Evolutionary conservation across 805 yeast genomes (phyloP).

Genomic region (Pichia rugopelliculosa): DNA sequence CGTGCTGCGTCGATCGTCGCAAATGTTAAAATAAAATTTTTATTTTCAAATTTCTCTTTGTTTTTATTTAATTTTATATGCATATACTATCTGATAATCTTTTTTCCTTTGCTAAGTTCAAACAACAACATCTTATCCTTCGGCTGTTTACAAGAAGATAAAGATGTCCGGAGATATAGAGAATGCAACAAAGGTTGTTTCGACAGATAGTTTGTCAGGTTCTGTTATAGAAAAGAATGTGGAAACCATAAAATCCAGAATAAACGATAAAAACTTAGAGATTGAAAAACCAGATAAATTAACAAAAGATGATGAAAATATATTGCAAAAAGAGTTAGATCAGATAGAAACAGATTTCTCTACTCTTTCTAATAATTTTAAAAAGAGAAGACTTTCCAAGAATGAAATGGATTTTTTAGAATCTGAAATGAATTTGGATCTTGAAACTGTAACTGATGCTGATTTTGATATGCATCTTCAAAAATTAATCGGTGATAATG

Average conservation of each 20-base stretch:
- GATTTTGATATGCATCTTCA: conserved; percentile 25
- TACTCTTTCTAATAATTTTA: conserved; percentile 6
- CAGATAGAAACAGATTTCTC: conserved; percentile 11
- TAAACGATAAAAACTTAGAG: background rate
- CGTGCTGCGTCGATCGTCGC: background rate
- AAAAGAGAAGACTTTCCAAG: conserved; percentile 9
- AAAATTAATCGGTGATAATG: conserved; percentile 19
- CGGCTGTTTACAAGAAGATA: background rate
- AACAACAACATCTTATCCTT: background rate
- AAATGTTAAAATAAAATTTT: background rate
- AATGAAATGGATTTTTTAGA: conserved; percentile 20
- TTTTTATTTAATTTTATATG: background rate
- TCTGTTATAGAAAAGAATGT: background rate
- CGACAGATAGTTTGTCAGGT: background rate
- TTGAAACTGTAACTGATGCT: conserved; percentile 24
- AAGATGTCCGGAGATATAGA: background rate
- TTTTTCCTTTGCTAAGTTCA: background rate
- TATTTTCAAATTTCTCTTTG: background rate
- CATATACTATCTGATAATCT: background rate
- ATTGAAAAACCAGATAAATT: background rate
- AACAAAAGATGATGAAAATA: conserved; percentile 3
- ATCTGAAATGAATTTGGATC: conserved; percentile 20
- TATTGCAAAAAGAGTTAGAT: conserved; percentile 11
- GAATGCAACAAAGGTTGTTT: background rate
- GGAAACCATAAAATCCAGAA: background rate